Conservation (phyloP, 148 eudicot genomes). For the Chenopodium quinoa region DNA sequence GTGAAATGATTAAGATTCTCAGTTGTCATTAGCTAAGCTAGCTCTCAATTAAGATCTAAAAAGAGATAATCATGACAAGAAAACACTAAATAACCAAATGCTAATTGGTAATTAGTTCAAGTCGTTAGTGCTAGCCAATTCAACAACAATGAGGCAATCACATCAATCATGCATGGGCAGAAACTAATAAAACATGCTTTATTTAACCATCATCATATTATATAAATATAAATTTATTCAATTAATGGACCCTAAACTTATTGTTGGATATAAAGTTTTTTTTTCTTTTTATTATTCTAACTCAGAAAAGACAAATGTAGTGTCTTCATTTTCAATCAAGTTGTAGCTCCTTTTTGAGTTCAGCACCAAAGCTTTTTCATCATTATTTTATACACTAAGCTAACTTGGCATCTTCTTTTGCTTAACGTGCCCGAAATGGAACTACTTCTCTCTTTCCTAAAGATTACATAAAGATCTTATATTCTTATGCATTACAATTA, state of each 20-base stretch:
- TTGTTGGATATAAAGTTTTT: neutral
- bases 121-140: constrained; percentile 35
- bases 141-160: constrained; percentile 22
- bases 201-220: neutral
- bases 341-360: constrained; percentile 1
- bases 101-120: neutral
- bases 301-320: constrained; percentile 16
- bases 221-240: neutral
- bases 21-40: constrained; percentile 4
- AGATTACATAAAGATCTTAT: neutral
- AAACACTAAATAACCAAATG: no score
- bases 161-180: constrained; percentile 13
- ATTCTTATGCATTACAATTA: neutral
- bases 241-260: neutral
- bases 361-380: neutral
- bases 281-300: neutral
- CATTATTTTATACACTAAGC: neutral
- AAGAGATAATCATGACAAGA: neutral
- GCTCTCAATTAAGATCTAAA: neutral
- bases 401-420: neutral
- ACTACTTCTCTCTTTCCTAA: neutral
- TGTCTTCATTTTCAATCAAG: constrained; percentile 15
- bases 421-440: constrained; percentile 6
- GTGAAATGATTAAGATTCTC: constrained; percentile 24
- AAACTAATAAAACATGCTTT: constrained; percentile 14